phyloP scores from a whole-genome alignment of 1,284 basidiomycete genomes.

The Ganoderma lingzhi region DNA sequence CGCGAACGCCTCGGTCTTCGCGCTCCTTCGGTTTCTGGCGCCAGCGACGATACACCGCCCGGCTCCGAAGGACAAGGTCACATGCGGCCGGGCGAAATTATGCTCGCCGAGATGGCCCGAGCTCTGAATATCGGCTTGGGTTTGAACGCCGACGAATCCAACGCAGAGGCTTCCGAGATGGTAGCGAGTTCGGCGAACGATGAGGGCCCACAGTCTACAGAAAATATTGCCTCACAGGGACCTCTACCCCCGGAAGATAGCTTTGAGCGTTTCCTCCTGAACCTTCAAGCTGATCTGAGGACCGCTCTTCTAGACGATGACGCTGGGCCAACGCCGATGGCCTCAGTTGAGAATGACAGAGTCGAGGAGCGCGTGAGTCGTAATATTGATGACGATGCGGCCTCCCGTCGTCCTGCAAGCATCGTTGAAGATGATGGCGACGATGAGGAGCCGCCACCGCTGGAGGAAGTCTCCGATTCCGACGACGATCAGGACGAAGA shows the following conservation, averaged over 20 bases:
- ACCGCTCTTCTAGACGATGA: conserved; percentile 54
- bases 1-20: conserved; percentile 67
- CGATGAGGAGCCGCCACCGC: conserved; percentile 41
- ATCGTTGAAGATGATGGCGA: conserved; percentile 26
- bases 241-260: conserved; percentile 67
- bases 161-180: conserved; percentile 1
- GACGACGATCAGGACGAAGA: conserved; percentile 23
- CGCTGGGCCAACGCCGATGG: background rate
- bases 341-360: background rate
- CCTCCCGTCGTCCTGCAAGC: conserved; percentile 3
- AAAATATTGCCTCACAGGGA: conserved; percentile 19
- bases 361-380: background rate
- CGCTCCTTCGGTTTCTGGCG: conserved; percentile 6
- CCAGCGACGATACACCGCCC: background rate
- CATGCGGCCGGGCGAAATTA: conserved; percentile 52
- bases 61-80: conserved; percentile 30
- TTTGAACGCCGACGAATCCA: conserved; percentile 40
- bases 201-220: conserved; percentile 14
- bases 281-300: conserved; percentile 75
- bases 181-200: background rate
- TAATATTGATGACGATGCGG: conserved; percentile 7
- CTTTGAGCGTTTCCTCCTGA: conserved; percentile 79
- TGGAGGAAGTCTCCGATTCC: conserved; percentile 36
- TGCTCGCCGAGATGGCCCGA: conserved; percentile 79
- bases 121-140: conserved; percentile 78